Percentiles rank a stretch among this genome's conserved stretches.
These are phyloP conservation scores for Yamadazyma kanchanaburiensis DNA, from an alignment of 1,139 yeast genomes.

Conservation along the genomic window DNA sequence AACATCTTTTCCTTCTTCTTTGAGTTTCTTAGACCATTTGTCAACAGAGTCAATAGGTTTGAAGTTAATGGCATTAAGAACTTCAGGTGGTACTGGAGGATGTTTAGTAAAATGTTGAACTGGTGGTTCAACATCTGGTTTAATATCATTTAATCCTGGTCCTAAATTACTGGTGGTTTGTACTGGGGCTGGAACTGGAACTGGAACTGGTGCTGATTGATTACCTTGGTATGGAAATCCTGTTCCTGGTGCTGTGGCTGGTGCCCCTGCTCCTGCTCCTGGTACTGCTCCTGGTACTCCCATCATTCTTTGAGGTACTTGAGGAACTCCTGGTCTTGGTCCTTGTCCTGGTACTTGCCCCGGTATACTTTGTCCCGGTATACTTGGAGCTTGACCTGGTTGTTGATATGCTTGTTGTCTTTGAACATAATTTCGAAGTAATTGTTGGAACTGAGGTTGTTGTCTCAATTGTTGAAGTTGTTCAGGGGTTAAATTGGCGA, in stretches of 20 bases:
- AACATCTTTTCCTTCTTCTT: constrained; percentile 38
- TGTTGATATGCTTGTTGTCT: constrained; percentile 26
- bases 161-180: background rate
- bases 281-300: constrained; percentile 2
- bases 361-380: too few relatives aligned
- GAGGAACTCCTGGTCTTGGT: constrained; percentile 1
- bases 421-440: constrained; percentile 36
- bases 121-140: constrained; percentile 1
- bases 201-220: background rate
- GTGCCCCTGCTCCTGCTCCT: background rate
- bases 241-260: background rate
- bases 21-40: constrained; percentile 58
- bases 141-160: constrained; percentile 1
- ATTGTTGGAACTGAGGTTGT: constrained; percentile 45
- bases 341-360: constrained; percentile 4
- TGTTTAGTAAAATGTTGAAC: constrained; percentile 8
- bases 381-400: constrained; percentile 1
- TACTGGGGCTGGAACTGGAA: background rate
- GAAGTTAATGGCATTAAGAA: constrained; percentile 18
- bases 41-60: constrained; percentile 19
- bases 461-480: constrained; percentile 47
- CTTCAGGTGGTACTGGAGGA: constrained; percentile 19
- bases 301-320: constrained; percentile 1
- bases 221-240: too few relatives aligned
- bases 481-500: constrained; percentile 41